Percentiles rank a stretch among this genome's conserved stretches.
These are phyloP conservation scores for Coemansia sp. DNA, from an alignment of 192 early-diverging fungal species.

Conservation along the genomic window DNA sequence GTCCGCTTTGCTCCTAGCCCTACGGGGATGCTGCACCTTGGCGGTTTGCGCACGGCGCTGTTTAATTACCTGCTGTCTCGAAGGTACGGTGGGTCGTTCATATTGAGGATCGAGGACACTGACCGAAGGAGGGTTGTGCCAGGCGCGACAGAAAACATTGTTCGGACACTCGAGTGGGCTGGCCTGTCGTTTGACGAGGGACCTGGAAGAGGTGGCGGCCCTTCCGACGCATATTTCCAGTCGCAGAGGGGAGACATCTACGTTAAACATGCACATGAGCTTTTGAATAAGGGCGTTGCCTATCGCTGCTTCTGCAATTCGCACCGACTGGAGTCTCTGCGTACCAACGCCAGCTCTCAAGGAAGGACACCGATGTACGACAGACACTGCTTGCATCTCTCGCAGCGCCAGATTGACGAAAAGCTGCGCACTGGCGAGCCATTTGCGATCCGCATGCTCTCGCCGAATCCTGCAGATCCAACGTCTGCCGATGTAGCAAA, in stretches of 20 bases:
- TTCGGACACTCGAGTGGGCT: conserved; percentile 68
- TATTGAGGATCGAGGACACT: conserved; percentile 93
- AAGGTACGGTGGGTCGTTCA: conserved; percentile 70
- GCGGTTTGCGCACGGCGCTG: conserved; percentile 88
- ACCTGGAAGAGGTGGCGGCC: conserved; percentile 58
- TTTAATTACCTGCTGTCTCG: conserved; percentile 86
- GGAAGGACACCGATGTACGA: conserved; percentile 74
- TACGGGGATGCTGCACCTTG: conserved; percentile 89
- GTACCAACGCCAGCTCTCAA: conserved; percentile 56
- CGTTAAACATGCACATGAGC: conserved; percentile 60
- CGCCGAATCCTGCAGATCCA: conserved; percentile 30
- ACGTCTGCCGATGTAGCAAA: conserved; percentile 58
- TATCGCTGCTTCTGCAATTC: conserved; percentile 89
- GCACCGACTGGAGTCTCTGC: conserved; percentile 64
- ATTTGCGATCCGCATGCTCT: conserved; percentile 74
- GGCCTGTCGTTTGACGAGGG: conserved; percentile 79
- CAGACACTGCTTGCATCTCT: conserved; percentile 71
- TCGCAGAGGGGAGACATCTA: conserved; percentile 78
- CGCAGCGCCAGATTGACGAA: conserved; percentile 63
- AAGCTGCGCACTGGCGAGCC: conserved; percentile 58
- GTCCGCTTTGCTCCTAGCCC: conserved; percentile 95
- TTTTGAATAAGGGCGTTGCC: conserved; percentile 70
- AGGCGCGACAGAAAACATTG: conserved; percentile 70
- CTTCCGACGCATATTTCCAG: conserved; percentile 71
- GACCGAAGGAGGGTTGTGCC: conserved; percentile 77